Conservation (phyloP, 73 alveolate genomes). For the Durusdinium trenchii region DNA sequence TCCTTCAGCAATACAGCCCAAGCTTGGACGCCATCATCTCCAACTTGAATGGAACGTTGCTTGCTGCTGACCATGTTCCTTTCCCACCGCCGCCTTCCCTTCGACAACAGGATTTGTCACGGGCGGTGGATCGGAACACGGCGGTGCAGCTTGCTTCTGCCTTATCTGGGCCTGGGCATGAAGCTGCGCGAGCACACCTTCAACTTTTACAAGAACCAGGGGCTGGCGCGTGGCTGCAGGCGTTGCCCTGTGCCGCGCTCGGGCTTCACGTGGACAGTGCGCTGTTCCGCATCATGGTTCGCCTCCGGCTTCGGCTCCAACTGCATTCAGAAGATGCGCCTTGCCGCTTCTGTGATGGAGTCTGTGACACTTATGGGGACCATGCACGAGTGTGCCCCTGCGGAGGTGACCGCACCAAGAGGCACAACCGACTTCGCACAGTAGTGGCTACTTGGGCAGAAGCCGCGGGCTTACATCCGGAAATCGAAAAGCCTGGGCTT, state of each 20-base stretch:
- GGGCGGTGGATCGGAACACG: neutral
- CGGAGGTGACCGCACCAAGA: neutral
- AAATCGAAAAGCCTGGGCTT: neutral
- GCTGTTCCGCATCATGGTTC: conserved; percentile 16
- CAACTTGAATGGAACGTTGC: neutral
- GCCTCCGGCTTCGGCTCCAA: neutral
- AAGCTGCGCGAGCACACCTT: neutral
- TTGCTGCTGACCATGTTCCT: neutral
- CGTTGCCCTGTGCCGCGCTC: neutral
- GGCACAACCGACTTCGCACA: conserved; percentile 6
- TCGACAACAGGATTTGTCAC: neutral
- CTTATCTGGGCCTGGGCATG: neutral
- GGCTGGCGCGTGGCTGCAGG: conserved; percentile 7
- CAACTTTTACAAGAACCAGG: neutral
- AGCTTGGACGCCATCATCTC: neutral
- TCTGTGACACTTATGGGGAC: neutral
- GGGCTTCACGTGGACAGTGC: neutral
- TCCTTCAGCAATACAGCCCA: neutral
- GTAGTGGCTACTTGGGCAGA: neutral
- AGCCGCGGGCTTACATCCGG: neutral
- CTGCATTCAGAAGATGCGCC: neutral
- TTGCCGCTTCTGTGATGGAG: conserved; percentile 8
- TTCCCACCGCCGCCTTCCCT: conserved; percentile 7
- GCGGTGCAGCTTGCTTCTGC: neutral
- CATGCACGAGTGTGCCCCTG: conserved; percentile 4